These are phyloP conservation scores for Xylaria bambusicola DNA, from an alignment of 495 filamentous ascomycete genomes.

Conservation along the genomic window DNA sequence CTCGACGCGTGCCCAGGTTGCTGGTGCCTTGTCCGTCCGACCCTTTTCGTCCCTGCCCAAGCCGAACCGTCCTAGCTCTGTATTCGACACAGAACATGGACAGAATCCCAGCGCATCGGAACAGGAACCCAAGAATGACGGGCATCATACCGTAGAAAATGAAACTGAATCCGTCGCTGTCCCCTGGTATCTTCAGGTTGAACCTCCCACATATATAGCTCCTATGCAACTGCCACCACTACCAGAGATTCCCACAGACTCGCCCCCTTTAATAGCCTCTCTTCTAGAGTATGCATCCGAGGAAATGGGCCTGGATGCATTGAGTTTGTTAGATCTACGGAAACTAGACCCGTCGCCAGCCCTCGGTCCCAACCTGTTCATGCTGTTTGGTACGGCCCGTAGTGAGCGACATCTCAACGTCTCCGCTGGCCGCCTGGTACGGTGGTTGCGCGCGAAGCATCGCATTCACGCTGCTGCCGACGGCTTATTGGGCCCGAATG, in stretches of 20 bases:
- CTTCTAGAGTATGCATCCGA: conserved; percentile 78
- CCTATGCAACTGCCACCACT: conserved; percentile 65
- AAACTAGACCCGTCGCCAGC: conserved; percentile 81
- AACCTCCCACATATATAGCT: conserved; percentile 52
- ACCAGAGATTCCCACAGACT: conserved; percentile 71
- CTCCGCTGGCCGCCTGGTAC: conserved; percentile 82
- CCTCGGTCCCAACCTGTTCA: conserved; percentile 82
- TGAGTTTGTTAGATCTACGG: conserved; percentile 79
- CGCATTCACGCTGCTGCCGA: conserved; percentile 77
- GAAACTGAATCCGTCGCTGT: conserved; percentile 15
- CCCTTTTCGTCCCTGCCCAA: conserved; percentile 24
- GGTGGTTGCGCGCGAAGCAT: conserved; percentile 76
- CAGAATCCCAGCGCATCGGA: conserved; percentile 1
- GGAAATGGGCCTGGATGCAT: conserved; percentile 78
- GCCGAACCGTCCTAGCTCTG: conserved; percentile 13
- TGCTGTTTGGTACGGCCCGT: conserved; percentile 91
- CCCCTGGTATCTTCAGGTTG: conserved; percentile 89
- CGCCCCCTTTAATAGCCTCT: conserved; percentile 70
- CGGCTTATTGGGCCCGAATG: conserved; percentile 84
- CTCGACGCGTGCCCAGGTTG: conserved; percentile 9
- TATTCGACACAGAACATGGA: background rate
- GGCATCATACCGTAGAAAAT: background rate
- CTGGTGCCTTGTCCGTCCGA: conserved; percentile 17
- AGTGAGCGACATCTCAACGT: conserved; percentile 93
- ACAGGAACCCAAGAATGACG: background rate